Evolutionary conservation across 345 rosid genomes (phyloP).

Genomic region (Hibiscus tridactylites): DNA sequence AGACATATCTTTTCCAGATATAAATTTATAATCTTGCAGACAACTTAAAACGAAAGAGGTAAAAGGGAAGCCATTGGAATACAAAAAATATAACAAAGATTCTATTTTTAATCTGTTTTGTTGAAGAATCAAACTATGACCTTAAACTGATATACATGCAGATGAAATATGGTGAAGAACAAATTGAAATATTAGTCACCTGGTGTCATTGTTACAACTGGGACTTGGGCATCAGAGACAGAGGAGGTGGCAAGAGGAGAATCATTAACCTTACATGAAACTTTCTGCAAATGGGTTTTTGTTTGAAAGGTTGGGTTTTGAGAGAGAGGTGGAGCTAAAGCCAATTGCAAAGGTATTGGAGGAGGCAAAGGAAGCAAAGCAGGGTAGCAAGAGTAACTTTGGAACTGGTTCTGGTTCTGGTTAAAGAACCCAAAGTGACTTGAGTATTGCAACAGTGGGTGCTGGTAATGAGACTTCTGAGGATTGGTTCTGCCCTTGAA

Average conservation of each 20-base stretch:
- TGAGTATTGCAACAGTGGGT: conserved; percentile 49
- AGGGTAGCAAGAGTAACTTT: conserved; percentile 39
- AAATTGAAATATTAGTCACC: conserved; percentile 22
- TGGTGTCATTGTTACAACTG: conserved; percentile 24
- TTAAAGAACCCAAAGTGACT: conserved; percentile 38
- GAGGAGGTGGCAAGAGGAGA: conserved; percentile 41
- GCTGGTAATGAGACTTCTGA: conserved; percentile 29
- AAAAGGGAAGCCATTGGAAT: neutral
- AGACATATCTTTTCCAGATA: neutral
- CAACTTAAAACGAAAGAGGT: conserved; percentile 8
- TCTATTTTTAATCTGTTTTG: neutral
- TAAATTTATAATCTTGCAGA: conserved; percentile 7
- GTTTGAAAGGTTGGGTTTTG: conserved; percentile 41
- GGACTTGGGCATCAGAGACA: conserved; percentile 31
- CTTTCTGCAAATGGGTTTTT: conserved; percentile 46
- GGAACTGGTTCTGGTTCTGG: conserved; percentile 29
- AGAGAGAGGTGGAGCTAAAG: conserved; percentile 37
- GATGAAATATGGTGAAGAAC: neutral
- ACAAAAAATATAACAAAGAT: neutral
- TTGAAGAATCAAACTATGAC: conserved; percentile 11
- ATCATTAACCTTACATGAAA: conserved; percentile 29
- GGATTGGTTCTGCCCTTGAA: conserved; percentile 35
- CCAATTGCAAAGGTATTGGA: conserved; percentile 44
- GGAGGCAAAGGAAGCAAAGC: conserved; percentile 63
- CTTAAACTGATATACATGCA: conserved; percentile 14